Evolutionary conservation across 495 filamentous ascomycete genomes (phyloP).

Genomic region (Delitschia confertaspora): DNA sequence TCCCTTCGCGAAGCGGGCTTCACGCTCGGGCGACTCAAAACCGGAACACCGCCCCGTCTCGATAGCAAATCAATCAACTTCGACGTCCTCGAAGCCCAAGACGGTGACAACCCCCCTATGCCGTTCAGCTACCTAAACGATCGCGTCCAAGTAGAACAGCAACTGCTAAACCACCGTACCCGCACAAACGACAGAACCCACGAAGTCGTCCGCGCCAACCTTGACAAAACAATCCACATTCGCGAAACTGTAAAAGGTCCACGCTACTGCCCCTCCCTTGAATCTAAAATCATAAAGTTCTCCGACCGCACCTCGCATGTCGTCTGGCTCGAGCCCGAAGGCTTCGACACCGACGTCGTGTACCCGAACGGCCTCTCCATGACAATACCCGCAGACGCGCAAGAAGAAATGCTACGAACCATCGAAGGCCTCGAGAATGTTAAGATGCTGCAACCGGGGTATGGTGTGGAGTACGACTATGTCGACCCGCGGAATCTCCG

Average conservation of each 20-base stretch:
- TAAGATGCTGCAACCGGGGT: constrained; percentile 89
- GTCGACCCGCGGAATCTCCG: constrained; percentile 84
- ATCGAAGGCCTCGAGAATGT: constrained; percentile 82
- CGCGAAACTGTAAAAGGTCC: constrained; percentile 91
- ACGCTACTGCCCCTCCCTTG: constrained; percentile 88
- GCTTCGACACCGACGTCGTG: constrained; percentile 80
- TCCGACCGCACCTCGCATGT: constrained; percentile 66
- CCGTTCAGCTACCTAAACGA: constrained; percentile 90
- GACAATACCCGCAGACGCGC: constrained; percentile 82
- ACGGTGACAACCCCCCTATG: constrained; percentile 73
- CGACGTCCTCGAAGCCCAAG: constrained; percentile 56
- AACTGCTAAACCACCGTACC: constrained; percentile 75
- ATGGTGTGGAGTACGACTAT: constrained; percentile 98
- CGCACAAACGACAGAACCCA: constrained; percentile 77
- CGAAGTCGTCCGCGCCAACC: constrained; percentile 73
- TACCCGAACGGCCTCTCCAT: constrained; percentile 97
- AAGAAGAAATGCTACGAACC: constrained; percentile 74
- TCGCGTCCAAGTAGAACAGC: constrained; percentile 63
- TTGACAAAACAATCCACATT: constrained; percentile 91
- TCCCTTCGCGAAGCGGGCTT: constrained; percentile 86
- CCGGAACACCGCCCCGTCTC: constrained; percentile 84
- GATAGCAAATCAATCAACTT: constrained; percentile 80
- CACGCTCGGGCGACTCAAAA: constrained; percentile 83
- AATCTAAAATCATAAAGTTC: constrained; percentile 91
- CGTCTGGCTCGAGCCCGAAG: constrained; percentile 95